Percentiles rank a stretch among this genome's conserved stretches.
These are phyloP conservation scores for Mortierella sp. DNA, from an alignment of 371 early-diverging fungal genomes.

Conservation along the genomic window DNA sequence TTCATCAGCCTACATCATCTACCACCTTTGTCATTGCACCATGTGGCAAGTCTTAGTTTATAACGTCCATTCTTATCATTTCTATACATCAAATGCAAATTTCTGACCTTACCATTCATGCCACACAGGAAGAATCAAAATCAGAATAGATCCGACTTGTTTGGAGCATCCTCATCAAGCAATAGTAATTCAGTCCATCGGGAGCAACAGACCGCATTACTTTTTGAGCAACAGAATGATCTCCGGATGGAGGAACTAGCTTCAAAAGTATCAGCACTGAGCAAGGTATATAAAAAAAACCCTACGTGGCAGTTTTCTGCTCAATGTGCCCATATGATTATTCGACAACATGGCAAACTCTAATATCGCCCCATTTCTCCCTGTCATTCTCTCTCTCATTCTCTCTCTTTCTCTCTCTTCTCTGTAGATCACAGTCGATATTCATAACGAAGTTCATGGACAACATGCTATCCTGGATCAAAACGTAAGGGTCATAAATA, in stretches of 20 bases:
- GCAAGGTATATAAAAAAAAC: conserved; percentile 26
- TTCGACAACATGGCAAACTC: too few relatives aligned
- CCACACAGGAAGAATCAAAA: conserved; percentile 42
- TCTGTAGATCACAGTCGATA: conserved; percentile 49
- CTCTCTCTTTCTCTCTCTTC: background rate
- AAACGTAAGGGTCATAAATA: conserved; percentile 23
- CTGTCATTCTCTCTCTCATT: background rate
- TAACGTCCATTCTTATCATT: background rate
- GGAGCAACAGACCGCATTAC: conserved; percentile 53
- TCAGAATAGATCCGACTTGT: conserved; percentile 48
- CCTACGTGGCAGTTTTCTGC: background rate
- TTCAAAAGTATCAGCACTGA: conserved; percentile 53
- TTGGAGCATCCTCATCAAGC: conserved; percentile 42
- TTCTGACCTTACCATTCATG: background rate
- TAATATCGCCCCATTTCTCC: background rate
- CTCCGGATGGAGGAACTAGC: conserved; percentile 57
- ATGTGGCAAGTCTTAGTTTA: conserved; percentile 10
- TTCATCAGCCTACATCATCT: background rate
- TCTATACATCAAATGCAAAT: background rate
- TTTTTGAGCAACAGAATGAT: conserved; percentile 56
- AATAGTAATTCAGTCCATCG: conserved; percentile 24
- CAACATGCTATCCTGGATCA: conserved; percentile 53
- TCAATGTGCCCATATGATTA: too few relatives aligned
- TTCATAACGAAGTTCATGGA: conserved; percentile 55
- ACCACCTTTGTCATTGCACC: background rate